These are phyloP conservation scores for Teratosphaeria zuluensis DNA, from an alignment of 2,329 filamentous ascomycete genomes.

Conservation along the genomic window DNA sequence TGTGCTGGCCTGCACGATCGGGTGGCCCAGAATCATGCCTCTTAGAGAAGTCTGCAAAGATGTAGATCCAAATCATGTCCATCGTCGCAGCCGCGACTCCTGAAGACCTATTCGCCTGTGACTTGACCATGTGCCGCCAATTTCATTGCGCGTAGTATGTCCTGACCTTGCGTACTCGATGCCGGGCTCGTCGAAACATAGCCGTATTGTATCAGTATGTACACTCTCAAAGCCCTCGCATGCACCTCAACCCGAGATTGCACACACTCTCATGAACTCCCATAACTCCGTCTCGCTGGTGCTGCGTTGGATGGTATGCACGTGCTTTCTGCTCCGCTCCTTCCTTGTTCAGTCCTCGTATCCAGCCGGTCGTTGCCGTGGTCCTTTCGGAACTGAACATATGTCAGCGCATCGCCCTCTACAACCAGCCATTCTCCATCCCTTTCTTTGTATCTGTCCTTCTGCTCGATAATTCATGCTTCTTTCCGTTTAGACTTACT, in stretches of 20 bases:
- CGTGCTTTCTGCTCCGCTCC: not conserved
- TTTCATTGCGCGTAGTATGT: not conserved
- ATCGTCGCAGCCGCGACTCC: not conserved
- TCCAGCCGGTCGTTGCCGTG: conserved; percentile 34
- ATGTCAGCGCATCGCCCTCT: not conserved
- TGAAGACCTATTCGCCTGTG: not conserved
- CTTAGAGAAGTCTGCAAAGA: not conserved
- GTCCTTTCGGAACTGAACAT: conserved; percentile 38
- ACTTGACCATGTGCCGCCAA: not conserved
- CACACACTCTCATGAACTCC: not conserved
- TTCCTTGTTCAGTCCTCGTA: conserved; percentile 33
- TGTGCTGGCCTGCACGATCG: not conserved
- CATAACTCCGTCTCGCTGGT: not conserved
- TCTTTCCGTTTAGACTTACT: conserved; percentile 50
- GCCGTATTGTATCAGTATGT: not conserved
- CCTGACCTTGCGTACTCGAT: not conserved
- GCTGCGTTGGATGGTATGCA: not conserved
- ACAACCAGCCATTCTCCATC: not conserved
- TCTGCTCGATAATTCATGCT: not conserved
- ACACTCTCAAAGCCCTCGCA: not conserved
- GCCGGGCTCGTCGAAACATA: not conserved
- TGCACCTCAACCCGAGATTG: not conserved
- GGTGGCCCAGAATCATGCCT: not conserved
- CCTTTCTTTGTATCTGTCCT: not conserved
- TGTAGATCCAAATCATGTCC: not conserved